Conservation (phyloP, 768 basidiomycete genomes). For the Macrolepiota fuliginosa region DNA sequence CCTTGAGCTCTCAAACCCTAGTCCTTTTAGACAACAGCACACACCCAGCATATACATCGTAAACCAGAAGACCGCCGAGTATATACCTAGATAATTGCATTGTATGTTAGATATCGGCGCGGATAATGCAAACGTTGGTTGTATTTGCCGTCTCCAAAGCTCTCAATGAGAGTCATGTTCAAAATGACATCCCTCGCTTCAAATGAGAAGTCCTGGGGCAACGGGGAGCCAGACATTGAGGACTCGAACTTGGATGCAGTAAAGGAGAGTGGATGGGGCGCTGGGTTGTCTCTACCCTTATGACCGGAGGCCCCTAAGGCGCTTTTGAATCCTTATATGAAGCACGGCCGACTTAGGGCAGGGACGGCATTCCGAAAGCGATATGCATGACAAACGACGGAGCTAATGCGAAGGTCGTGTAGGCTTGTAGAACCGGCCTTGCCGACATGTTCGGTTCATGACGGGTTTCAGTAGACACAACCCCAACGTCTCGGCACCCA, state of each 20-base stretch:
- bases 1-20: neutral
- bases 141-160: neutral
- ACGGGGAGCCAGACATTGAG: conserved; percentile 2
- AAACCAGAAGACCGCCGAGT: conserved; percentile 4
- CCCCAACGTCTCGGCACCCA: neutral
- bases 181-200: neutral
- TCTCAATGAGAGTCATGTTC: conserved; percentile 3
- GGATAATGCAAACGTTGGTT: neutral
- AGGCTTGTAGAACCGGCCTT: too few relatives aligned
- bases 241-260: neutral
- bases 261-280: too few relatives aligned
- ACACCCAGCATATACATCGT: conserved; percentile 3
- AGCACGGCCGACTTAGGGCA: too few relatives aligned
- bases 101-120: too few relatives aligned
- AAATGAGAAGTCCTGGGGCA: neutral
- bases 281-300: too few relatives aligned
- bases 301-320: too few relatives aligned
- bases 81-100: neutral
- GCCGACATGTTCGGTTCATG: neutral
- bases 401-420: too few relatives aligned
- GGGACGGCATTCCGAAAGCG: too few relatives aligned
- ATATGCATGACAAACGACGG: too few relatives aligned
- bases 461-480: neutral
- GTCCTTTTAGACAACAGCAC: neutral
- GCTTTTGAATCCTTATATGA: too few relatives aligned